phyloP scores from a whole-genome alignment of 2,329 filamentous ascomycete genomes.

The Tolypocladium sp. region DNA sequence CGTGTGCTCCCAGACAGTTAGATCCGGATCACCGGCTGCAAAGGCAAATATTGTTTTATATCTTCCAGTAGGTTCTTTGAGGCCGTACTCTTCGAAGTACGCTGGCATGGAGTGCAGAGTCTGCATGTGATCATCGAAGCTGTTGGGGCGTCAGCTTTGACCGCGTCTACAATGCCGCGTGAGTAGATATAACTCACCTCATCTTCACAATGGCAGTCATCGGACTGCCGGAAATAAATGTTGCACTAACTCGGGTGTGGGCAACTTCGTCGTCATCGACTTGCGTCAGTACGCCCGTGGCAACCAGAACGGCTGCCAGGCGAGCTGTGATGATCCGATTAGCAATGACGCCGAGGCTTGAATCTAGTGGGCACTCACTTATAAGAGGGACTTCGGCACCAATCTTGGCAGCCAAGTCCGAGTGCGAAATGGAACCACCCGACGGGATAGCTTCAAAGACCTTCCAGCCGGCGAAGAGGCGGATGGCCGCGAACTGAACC shows the following conservation, averaged over 20 bases:
- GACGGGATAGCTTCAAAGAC: conserved; percentile 20
- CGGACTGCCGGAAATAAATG: neutral
- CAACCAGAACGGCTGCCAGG: conserved; percentile 1
- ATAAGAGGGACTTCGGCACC: conserved; percentile 10
- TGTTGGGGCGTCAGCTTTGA: conserved; percentile 1
- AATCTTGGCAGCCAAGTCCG: conserved; percentile 16
- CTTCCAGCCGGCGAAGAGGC: conserved; percentile 21
- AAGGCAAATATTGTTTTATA: conserved; percentile 17
- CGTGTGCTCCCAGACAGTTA: conserved; percentile 22
- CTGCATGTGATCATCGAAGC: conserved; percentile 15
- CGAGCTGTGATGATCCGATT: conserved; percentile 1
- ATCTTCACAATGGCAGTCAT: neutral
- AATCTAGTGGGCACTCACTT: neutral
- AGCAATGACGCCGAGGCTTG: neutral
- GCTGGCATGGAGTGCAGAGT: conserved; percentile 13
- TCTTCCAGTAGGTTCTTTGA: conserved; percentile 16
- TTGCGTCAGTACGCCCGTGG: conserved; percentile 3
- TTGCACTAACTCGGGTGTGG: neutral
- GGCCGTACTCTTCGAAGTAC: conserved; percentile 22
- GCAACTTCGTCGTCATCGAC: neutral
- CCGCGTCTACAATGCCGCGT: neutral
- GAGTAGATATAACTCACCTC: neutral
- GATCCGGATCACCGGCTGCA: conserved; percentile 15
- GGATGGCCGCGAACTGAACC: conserved; percentile 7
- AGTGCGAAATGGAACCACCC: conserved; percentile 14